These are phyloP conservation scores for Pseudodiploospora longispora DNA, from an alignment of 2,329 filamentous ascomycete genomes.

Conservation along the genomic window DNA sequence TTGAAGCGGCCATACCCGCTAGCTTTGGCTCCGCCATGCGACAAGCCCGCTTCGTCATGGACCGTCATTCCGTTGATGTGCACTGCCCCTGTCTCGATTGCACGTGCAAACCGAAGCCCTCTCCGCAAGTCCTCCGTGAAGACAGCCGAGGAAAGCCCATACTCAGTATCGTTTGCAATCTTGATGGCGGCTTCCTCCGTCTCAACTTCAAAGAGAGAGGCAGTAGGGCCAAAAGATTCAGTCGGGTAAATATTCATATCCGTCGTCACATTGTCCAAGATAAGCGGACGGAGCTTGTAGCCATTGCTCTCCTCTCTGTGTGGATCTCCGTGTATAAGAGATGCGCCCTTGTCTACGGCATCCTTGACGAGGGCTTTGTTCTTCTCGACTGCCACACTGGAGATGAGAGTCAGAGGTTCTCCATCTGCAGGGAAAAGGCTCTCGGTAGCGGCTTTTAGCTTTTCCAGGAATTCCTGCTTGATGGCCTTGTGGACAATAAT, in stretches of 20 bases:
- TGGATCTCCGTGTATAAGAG: slow-evolving; percentile 31
- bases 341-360: slow-evolving; percentile 60
- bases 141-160: slow-evolving; percentile 62
- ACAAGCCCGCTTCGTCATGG: slow-evolving; percentile 55
- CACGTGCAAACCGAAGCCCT: slow-evolving; percentile 50
- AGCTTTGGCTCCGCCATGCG: slow-evolving; percentile 58
- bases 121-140: slow-evolving; percentile 61
- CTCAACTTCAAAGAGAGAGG: slow-evolving; percentile 59
- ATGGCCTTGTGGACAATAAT: slow-evolving; percentile 51
- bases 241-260: slow-evolving; percentile 66
- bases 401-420: slow-evolving; percentile 62
- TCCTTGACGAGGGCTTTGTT: slow-evolving; percentile 60
- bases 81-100: slow-evolving; percentile 58
- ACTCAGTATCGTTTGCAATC: slow-evolving; percentile 75
- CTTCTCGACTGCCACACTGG: slow-evolving; percentile 55
- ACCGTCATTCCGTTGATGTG: slow-evolving; percentile 61
- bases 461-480: slow-evolving; percentile 36
- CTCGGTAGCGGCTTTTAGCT: slow-evolving; percentile 31
- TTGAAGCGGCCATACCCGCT: slow-evolving; percentile 59
- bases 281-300: slow-evolving; percentile 51
- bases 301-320: slow-evolving; percentile 23
- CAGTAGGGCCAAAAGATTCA: slow-evolving; percentile 71
- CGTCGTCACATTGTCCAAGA: slow-evolving; percentile 54
- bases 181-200: slow-evolving; percentile 63
- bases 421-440: slow-evolving; percentile 45